Base-by-base conservation (phyloP, 768 basidiomycete species). In the Termitomyces sp. region DNA sequence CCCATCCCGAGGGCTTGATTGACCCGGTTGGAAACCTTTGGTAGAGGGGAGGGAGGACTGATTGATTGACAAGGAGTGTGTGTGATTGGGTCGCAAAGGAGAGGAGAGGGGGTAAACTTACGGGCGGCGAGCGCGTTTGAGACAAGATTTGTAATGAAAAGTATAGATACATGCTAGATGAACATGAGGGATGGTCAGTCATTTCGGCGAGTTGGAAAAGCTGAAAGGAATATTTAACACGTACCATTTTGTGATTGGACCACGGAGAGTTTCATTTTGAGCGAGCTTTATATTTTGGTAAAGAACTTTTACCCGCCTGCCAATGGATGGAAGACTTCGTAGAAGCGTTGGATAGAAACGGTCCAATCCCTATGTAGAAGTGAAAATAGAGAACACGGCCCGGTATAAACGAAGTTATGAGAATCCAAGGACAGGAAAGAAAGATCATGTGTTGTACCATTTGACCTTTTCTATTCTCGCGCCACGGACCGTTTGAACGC, bases 1-100 rank as follows among this genome's bases (percentile, higher is more conserved):
- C 70, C 75, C 76, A 77, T 34, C 75, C 76, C 4, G 65, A 45
- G 21, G 74, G 76, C 59, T 76, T 77, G 10, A 76, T 65, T 2
- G 72, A 50, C 0, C 74, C 75, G 25, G 71, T 71, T 17, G 73
- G 72, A 21, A 75, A 60, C 42, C 71, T 68, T 34, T 64, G 56
- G 32, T 65, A 75, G 23, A 72, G 51, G 0, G 72, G 72, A 23
- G 69, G 56, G 9, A 65, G 62, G 21, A 75, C 75, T 77, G 21
- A 46, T 45, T 45, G 8, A 17, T 12, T 23, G 5, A 32, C 2
- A 29, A 29, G 5, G 17, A n/a, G n/a, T n/a, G n/a, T n/a, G 27
- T 17, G 23, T 45, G 44, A 53, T 23, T 16, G 2, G 35, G 12
- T 19, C 21, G 27, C 4, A 45, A 32, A 29, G 25, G 19, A 23